phyloP scores from a whole-genome alignment of 371 early-diverging fungal species.

The Lichtheimia ramosa region DNA sequence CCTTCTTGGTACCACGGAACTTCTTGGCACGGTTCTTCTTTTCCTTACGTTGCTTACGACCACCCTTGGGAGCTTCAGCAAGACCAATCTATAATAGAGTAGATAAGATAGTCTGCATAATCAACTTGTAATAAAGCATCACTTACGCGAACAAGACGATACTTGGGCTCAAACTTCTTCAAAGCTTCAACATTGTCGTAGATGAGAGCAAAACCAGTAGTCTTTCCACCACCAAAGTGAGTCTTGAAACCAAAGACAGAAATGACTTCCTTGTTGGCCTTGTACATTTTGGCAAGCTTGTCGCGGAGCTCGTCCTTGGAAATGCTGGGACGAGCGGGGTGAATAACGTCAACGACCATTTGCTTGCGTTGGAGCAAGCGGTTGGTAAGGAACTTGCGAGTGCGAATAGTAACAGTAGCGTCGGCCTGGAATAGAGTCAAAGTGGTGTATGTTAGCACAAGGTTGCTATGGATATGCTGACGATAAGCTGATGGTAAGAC shows the following conservation, averaged over 20 bases:
- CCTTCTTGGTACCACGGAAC: conserved; percentile 97
- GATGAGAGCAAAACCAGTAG: conserved; percentile 97
- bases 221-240: conserved; percentile 97
- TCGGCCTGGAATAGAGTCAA: conserved; percentile 30
- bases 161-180: conserved; percentile 99
- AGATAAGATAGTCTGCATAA: background rate
- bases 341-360: conserved; percentile 97
- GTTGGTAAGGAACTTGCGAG: conserved; percentile 98
- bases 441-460: background rate
- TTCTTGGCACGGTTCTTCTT: conserved; percentile 99
- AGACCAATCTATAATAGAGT: conserved; percentile 63
- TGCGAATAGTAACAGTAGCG: conserved; percentile 88
- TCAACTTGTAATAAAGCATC: background rate
- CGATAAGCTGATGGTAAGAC: background rate
- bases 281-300: conserved; percentile 96
- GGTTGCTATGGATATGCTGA: background rate
- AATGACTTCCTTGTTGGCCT: conserved; percentile 87
- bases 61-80: conserved; percentile 74
- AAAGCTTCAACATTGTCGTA: conserved; percentile 95
- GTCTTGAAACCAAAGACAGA: conserved; percentile 97
- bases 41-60: conserved; percentile 99
- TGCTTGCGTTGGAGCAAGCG: conserved; percentile 97
- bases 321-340: conserved; percentile 92
- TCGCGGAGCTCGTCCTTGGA: conserved; percentile 93
- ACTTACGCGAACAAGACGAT: conserved; percentile 83